Evolutionary conservation across 2,329 filamentous ascomycete genomes (phyloP), one percentile per base, ranked within the genome.

Genomic region (Fusarium concolor): DNA sequence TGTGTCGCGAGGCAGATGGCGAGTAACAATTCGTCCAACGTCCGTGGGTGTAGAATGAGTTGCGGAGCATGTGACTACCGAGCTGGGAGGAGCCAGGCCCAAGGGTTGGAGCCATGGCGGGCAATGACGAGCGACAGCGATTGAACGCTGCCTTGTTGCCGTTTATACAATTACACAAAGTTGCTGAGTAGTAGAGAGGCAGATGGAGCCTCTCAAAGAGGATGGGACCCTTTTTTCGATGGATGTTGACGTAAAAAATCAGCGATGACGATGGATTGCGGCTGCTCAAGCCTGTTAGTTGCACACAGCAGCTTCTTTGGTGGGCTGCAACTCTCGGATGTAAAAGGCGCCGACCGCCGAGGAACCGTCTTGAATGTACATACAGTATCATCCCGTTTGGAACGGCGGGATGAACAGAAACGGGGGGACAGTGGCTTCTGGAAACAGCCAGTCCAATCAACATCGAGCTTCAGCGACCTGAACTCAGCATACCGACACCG

Each of bases 61-160:
- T 74, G 71, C 71, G 66, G 65, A 79, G 68, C 49, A 74, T 69
- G 57, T 74, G 76, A 71, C 76, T 73, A 66, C 74, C 68, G 59
- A 79, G 71, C 62, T 74, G 79, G 66, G 77, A 74, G 65, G 76
- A 73, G 62, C 79, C 76, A 67, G 76, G 68, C 57, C 75, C 75
- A 65, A 80, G 75, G 62, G 75, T 75, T 60, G 76, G 74, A 67
- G 77, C 76, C 74, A 74, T 77, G 63, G 68, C 67, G 65, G 51
- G 67, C 64, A 60, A 62, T 55, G 47, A 49, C 38, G 44, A 49
- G 33, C 38, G 57, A 61, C 54, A 68, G 57, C 62, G 58, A 65
- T 39, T 52, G 51, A 65, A 47, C 66, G 66, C 58, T 60, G 52
- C 62, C 66, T 39, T 50, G 37, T 37, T 67, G 42, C 18, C 44